Conservation (phyloP, 345 rosid species). For the Hirschfeldia incana region DNA sequence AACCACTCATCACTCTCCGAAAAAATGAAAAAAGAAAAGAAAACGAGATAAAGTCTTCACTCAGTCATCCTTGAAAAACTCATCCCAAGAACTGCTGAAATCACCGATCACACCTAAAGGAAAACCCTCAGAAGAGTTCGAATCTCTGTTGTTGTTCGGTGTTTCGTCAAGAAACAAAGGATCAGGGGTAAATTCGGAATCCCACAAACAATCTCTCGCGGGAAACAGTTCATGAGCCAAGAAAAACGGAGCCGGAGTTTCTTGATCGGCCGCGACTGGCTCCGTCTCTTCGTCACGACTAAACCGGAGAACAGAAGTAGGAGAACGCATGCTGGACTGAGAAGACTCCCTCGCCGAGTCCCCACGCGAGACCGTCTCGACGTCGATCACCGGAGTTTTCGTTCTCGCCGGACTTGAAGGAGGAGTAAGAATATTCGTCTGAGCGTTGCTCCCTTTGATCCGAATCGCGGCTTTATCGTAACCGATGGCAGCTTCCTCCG, state of each 20-base stretch:
- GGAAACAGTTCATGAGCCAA: constrained; percentile 38
- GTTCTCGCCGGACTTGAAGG: constrained; percentile 22
- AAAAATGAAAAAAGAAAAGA: background rate
- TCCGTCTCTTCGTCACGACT: constrained; percentile 47
- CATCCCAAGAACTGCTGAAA: constrained; percentile 61
- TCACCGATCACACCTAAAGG: constrained; percentile 45
- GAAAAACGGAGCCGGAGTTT: constrained; percentile 36
- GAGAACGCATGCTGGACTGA: constrained; percentile 50
- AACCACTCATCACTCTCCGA: constrained; percentile 30
- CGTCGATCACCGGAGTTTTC: constrained; percentile 21
- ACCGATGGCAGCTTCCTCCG: constrained; percentile 75
- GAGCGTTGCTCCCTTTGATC: constrained; percentile 59
- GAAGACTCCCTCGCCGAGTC: constrained; percentile 52
- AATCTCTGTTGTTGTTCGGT: constrained; percentile 3
- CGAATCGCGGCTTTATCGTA: constrained; percentile 71
- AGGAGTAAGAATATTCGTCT: constrained; percentile 57
- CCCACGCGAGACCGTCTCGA: constrained; percentile 43
- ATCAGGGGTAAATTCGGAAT: constrained; percentile 40
- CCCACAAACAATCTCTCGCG: constrained; percentile 39
- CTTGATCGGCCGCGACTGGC: background rate
- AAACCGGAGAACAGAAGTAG: constrained; percentile 77
- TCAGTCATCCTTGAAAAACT: constrained; percentile 47
- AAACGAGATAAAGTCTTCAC: background rate
- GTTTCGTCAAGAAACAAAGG: constrained; percentile 54
- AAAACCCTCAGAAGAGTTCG: constrained; percentile 19